Percentiles rank a stretch among this genome's conserved stretches.
These are phyloP conservation scores for Tripterygium wilfordii DNA, from an alignment of 177 flowering plant species.

Conservation along the genomic window DNA sequence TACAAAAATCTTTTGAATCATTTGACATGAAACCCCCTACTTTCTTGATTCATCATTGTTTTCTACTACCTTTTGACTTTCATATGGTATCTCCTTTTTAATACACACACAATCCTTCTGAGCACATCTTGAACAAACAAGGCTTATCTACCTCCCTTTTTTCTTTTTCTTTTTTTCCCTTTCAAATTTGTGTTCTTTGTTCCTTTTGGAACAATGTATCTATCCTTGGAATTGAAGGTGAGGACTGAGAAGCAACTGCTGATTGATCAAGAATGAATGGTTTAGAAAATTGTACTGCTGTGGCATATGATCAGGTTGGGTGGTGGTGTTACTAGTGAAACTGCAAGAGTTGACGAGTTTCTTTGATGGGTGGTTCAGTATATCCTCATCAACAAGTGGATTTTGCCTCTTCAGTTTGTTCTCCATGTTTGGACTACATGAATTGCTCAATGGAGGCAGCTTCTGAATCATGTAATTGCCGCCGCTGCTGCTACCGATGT, in stretches of 20 bases:
- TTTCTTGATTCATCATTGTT: too few species aligned
- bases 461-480: slow-evolving; percentile 8
- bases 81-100: slow-evolving; percentile 9
- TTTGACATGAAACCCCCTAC: too few species aligned
- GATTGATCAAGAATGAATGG: slow-evolving; percentile 20
- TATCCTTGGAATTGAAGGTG: slow-evolving; percentile 21
- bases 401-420: slow-evolving; percentile 14
- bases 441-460: slow-evolving; percentile 11
- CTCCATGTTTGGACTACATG: slow-evolving; percentile 4
- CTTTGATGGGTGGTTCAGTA: slow-evolving; percentile 12
- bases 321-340: slow-evolving; percentile 6
- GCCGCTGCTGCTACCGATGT: background rate
- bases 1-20: too few species aligned
- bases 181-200: too few species aligned
- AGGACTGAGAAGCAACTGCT: slow-evolving; percentile 18
- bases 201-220: too few species aligned
- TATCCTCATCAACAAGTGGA: slow-evolving; percentile 9
- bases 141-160: too few species aligned
- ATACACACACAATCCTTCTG: slow-evolving; percentile 5
- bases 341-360: slow-evolving; percentile 14
- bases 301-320: slow-evolving; percentile 3
- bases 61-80: slow-evolving; percentile 5
- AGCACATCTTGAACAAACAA: too few species aligned
- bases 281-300: slow-evolving; percentile 10
- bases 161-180: too few species aligned